Percentiles rank a stretch among this genome's conserved stretches.
Conservation (phyloP, 1,139 yeast genomes). For the Kodamaea arcana region DNA sequence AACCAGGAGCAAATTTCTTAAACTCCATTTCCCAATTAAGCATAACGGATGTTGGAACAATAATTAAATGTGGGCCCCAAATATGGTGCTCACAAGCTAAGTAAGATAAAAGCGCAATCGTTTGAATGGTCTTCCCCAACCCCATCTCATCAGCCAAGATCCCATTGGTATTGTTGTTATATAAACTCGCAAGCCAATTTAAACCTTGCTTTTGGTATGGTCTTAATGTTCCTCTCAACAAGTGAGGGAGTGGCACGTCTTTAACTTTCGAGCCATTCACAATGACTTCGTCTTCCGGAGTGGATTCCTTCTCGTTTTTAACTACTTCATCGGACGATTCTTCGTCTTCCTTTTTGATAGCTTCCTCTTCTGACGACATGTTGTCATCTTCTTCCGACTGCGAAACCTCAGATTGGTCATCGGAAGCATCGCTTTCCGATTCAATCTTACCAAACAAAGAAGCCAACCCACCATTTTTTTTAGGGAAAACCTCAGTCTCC, state of each 20-base stretch:
- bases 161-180: constrained; percentile 91
- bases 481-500: constrained; percentile 1
- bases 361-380: constrained; percentile 7
- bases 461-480: constrained; percentile 15
- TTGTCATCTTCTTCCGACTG: constrained; percentile 7
- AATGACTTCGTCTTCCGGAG: constrained; percentile 17
- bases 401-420: constrained; percentile 1
- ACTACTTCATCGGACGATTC: neutral
- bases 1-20: constrained; percentile 97
- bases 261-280: constrained; percentile 50
- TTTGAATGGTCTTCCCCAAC: constrained; percentile 93
- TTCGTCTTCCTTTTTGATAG: neutral
- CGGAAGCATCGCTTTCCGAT: constrained; percentile 16
- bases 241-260: constrained; percentile 66
- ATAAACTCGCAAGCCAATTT: constrained; percentile 94
- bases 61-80: constrained; percentile 97
- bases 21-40: constrained; percentile 99
- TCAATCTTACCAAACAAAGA: constrained; percentile 18
- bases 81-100: constrained; percentile 89
- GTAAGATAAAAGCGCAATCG: constrained; percentile 81
- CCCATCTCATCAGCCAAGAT: constrained; percentile 99
- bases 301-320: constrained; percentile 7
- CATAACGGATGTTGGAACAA: constrained; percentile 98
- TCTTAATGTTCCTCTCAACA: constrained; percentile 77
- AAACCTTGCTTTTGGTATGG: constrained; percentile 94